Conservation (phyloP, 768 basidiomycete species). For the Gloeopeniophorella convolvens region DNA sequence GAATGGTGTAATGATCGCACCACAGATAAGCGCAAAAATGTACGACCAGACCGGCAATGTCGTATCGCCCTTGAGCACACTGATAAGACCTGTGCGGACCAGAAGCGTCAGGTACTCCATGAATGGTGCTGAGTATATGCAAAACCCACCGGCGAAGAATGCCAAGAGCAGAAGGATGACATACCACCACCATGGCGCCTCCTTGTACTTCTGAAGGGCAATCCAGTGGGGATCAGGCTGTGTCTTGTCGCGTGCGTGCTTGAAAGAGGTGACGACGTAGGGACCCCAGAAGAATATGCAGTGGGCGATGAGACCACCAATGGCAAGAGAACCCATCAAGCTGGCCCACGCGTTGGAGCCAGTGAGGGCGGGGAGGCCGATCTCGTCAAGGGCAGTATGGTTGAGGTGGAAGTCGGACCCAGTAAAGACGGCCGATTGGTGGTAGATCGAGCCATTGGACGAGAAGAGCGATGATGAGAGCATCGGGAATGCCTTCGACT, state of each 20-base stretch:
- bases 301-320: constrained; percentile 54
- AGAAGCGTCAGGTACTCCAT: background rate
- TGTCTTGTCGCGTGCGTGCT: constrained; percentile 35
- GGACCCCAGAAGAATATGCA: constrained; percentile 50
- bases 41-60: constrained; percentile 60
- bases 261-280: constrained; percentile 44
- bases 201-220: constrained; percentile 54
- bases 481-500: constrained; percentile 53
- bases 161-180: constrained; percentile 39
- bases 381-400: constrained; percentile 42
- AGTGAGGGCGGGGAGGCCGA: constrained; percentile 36
- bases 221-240: constrained; percentile 55
- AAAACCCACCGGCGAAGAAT: constrained; percentile 46
- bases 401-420: constrained; percentile 46
- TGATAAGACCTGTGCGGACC: constrained; percentile 8
- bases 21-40: constrained; percentile 48
- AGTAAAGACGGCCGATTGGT: constrained; percentile 46
- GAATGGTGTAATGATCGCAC: constrained; percentile 42
- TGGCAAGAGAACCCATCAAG: no score
- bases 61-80: constrained; percentile 53
- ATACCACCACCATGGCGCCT: constrained; percentile 62
- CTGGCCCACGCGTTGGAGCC: constrained; percentile 50
- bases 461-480: constrained; percentile 53
- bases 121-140: background rate
- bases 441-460: constrained; percentile 46